Percentiles rank a stretch among this genome's conserved stretches.
phyloP scores from a whole-genome alignment of 768 basidiomycete genomes.

The Crucibulum laeve region DNA sequence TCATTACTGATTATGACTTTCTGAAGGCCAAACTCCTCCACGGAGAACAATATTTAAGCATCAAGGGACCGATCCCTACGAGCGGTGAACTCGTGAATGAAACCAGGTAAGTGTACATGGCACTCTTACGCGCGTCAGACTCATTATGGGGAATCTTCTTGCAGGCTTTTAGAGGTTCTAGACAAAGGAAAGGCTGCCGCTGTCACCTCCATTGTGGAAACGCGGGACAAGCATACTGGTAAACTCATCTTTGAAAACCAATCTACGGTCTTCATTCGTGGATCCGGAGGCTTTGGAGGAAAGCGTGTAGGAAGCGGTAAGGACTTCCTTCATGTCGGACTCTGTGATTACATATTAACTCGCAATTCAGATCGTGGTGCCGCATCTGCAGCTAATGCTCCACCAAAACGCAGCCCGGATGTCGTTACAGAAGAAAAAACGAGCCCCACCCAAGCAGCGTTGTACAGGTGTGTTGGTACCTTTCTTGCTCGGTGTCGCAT shows the following conservation, averaged over 20 bases:
- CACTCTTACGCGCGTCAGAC: background rate
- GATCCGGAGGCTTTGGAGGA: slow-evolving; percentile 94
- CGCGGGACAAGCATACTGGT: slow-evolving; percentile 75
- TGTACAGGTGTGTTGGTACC: slow-evolving; percentile 67
- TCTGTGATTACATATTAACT: background rate
- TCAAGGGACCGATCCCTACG: slow-evolving; percentile 84
- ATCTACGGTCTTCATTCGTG: slow-evolving; percentile 87
- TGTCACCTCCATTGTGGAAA: slow-evolving; percentile 75
- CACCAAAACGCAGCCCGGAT: slow-evolving; percentile 83
- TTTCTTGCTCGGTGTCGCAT: background rate
- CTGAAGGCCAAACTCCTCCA: slow-evolving; percentile 90
- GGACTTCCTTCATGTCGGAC: slow-evolving; percentile 5
- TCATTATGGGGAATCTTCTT: background rate
- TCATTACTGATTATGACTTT: background rate
- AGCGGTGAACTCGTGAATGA: slow-evolving; percentile 75
- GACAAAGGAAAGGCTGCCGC: slow-evolving; percentile 95
- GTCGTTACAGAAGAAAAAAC: slow-evolving; percentile 89
- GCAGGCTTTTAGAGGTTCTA: slow-evolving; percentile 71
- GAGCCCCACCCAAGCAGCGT: slow-evolving; percentile 71
- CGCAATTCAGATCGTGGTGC: slow-evolving; percentile 75
- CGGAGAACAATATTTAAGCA: slow-evolving; percentile 92
- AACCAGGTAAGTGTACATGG: slow-evolving; percentile 44
- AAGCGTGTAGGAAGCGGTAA: slow-evolving; percentile 77
- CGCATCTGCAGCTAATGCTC: slow-evolving; percentile 75
- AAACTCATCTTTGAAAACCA: slow-evolving; percentile 89